phyloP scores from a whole-genome alignment of 2,329 filamentous ascomycete genomes.

The Pseudogymnoascus sp. region DNA sequence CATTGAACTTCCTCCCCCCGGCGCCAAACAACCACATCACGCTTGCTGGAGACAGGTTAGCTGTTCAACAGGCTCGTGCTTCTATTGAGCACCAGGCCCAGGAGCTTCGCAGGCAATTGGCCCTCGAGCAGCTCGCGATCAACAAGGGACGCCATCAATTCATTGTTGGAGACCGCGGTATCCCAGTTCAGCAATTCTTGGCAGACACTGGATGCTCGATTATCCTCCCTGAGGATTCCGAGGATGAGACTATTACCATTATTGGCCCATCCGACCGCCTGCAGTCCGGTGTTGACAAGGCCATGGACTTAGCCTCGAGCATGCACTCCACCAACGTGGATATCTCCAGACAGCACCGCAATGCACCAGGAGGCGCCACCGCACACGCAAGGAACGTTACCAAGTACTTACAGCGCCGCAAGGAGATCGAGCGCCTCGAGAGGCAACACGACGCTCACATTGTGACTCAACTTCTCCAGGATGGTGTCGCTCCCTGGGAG shows the following conservation, averaged over 20 bases:
- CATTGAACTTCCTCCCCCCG: slow-evolving; percentile 62
- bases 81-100: slow-evolving; percentile 73
- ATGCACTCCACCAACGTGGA: slow-evolving; percentile 83
- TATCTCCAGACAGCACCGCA: slow-evolving; percentile 68
- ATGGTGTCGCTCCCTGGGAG: slow-evolving; percentile 73
- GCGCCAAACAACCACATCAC: slow-evolving; percentile 69
- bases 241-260: slow-evolving; percentile 74
- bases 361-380: slow-evolving; percentile 62
- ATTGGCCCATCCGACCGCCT: slow-evolving; percentile 71
- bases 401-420: slow-evolving; percentile 74
- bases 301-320: slow-evolving; percentile 78
- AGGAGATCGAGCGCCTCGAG: slow-evolving; percentile 77
- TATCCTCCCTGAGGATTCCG: slow-evolving; percentile 65
- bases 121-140: slow-evolving; percentile 70
- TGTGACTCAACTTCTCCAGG: slow-evolving; percentile 62
- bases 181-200: slow-evolving; percentile 78
- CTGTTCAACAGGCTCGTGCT: slow-evolving; percentile 70
- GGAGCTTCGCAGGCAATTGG: slow-evolving; percentile 66
- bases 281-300: slow-evolving; percentile 66
- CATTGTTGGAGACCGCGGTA: slow-evolving; percentile 77
- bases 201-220: slow-evolving; percentile 84
- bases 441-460: slow-evolving; percentile 76
- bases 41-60: slow-evolving; percentile 75
- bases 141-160: slow-evolving; percentile 88
- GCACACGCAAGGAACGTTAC: slow-evolving; percentile 79